phyloP scores from a whole-genome alignment of 2,329 filamentous ascomycete genomes.

The Colletotrichum lindemuthianum region DNA sequence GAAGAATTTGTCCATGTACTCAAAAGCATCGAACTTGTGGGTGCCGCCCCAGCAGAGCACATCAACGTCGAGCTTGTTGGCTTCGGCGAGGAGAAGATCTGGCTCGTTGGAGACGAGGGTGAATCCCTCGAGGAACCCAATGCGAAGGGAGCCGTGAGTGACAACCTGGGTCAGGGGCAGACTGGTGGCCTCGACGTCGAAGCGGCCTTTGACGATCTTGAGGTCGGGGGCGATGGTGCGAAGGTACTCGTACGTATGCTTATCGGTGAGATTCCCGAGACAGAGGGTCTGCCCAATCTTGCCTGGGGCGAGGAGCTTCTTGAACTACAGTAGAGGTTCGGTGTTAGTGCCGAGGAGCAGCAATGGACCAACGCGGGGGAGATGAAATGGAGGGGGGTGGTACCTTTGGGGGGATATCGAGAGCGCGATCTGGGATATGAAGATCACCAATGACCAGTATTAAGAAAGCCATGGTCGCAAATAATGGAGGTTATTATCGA shows the following conservation, averaged over 20 bases:
- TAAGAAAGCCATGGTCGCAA: constrained; percentile 80
- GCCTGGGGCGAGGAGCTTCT: constrained; percentile 83
- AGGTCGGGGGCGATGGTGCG: constrained; percentile 78
- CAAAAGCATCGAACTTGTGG: constrained; percentile 75
- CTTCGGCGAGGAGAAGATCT: constrained; percentile 73
- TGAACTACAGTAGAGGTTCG: constrained; percentile 66
- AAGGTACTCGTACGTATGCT: constrained; percentile 82
- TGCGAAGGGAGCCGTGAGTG: constrained; percentile 71
- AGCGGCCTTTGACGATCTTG: constrained; percentile 75
- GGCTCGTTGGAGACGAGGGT: constrained; percentile 74
- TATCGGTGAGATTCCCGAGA: constrained; percentile 83
- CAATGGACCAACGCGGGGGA: constrained; percentile 18
- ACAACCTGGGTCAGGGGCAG: constrained; percentile 73
- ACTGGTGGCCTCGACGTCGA: constrained; percentile 73
- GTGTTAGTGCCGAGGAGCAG: constrained; percentile 27
- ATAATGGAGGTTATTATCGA: background rate
- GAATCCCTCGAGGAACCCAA: constrained; percentile 76
- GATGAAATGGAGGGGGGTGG: constrained; percentile 10
- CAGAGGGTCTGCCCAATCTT: constrained; percentile 87
- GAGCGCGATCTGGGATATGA: constrained; percentile 90
- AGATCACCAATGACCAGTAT: constrained; percentile 93
- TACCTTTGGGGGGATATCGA: constrained; percentile 92
- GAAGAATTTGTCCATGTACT: constrained; percentile 81
- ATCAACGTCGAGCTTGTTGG: constrained; percentile 74
- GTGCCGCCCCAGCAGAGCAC: constrained; percentile 76